Percentiles rank a stretch among this genome's conserved stretches.
Evolutionary conservation across 495 filamentous ascomycete species (phyloP).

Genomic region (Daldinia loculata): DNA sequence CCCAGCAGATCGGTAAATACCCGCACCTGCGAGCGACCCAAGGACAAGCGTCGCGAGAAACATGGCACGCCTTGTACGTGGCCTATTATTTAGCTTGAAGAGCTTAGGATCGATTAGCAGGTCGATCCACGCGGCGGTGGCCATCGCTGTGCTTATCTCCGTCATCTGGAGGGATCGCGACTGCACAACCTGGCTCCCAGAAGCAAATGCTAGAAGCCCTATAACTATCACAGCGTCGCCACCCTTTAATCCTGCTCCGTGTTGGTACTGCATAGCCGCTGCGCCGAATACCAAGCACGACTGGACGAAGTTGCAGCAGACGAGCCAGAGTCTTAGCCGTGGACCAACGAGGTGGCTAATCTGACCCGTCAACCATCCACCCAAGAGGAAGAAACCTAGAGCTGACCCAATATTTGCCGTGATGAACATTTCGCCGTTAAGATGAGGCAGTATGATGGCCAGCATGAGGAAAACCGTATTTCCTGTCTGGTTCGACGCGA

Average conservation of each 20-base stretch:
- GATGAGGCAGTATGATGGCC: conserved; percentile 59
- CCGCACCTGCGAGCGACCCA: conserved; percentile 64
- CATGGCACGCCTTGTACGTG: conserved; percentile 59
- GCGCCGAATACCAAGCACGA: conserved; percentile 63
- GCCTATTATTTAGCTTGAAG: conserved; percentile 54
- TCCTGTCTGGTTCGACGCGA: conserved; percentile 72
- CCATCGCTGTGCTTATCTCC: conserved; percentile 74
- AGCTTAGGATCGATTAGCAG: conserved; percentile 64
- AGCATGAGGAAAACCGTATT: conserved; percentile 68
- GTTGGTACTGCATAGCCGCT: conserved; percentile 55
- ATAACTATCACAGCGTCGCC: conserved; percentile 54
- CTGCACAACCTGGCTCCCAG: conserved; percentile 68
- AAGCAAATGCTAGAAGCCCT: conserved; percentile 62
- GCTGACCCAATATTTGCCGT: conserved; percentile 62
- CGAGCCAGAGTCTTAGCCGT: conserved; percentile 60
- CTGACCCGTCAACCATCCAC: conserved; percentile 64
- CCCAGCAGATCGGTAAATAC: conserved; percentile 53
- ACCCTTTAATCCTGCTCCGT: conserved; percentile 47
- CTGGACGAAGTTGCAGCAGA: conserved; percentile 62
- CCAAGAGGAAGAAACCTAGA: conserved; percentile 63
- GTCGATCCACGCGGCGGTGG: conserved; percentile 70
- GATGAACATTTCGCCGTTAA: conserved; percentile 57
- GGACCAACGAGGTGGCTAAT: conserved; percentile 61
- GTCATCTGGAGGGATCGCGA: conserved; percentile 62
- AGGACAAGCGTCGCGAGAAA: conserved; percentile 61